Base-by-base conservation (phyloP, 805 yeast species). In the Lachancea thermotolerans region DNA sequence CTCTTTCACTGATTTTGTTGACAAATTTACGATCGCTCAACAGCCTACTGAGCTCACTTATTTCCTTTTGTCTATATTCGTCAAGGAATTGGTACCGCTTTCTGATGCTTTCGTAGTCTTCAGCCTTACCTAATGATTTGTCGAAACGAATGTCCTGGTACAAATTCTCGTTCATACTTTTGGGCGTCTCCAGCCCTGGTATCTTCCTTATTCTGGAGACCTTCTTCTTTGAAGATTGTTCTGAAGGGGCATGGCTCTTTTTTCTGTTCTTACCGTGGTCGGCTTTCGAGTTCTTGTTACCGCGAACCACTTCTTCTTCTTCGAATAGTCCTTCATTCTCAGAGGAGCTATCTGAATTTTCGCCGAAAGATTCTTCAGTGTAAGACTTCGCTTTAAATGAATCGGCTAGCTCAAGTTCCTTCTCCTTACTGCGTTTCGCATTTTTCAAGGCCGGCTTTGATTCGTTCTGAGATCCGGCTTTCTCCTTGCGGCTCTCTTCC, bases 101-200 rank as follows among this genome's bases (percentile, higher is more conserved):
- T 49, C 97, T 72, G 14, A 85, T 76, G 47, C 73, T 71, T 29
- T 71, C 68, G 47, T 77, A 66, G 60, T 90, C 91, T 53, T 84
- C 84, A 1, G 93, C 86, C 55, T 79, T 83, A 46, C 98, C 98
- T 51, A 79, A 79, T 0, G 96, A 89, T 2, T 91, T 76, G 64
- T 93, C 96, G 62, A 93, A 93, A 54, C 99, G 73, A 30, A 95
- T 82, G 67, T 93, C 99, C 40, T 78, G 74, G 60, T 84, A 82
- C 27, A 82, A 65, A 12, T 69, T 70, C 12, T 58, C 47, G 32
- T 59, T 56, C 41, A 63, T 55, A 45, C 66, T 60, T 52, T 63
- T 70, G 18, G 68, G 66, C 18, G 64, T 57, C 40, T 70, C 71
- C 38, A 84, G 59, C 0, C 91, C 93, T 1, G 85, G 91, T 10